A percentile compares a stretch with the other conserved stretches of the same genome.
phyloP scores from a whole-genome alignment of 495 filamentous ascomycete species.

The Aspergillus asperescens region DNA sequence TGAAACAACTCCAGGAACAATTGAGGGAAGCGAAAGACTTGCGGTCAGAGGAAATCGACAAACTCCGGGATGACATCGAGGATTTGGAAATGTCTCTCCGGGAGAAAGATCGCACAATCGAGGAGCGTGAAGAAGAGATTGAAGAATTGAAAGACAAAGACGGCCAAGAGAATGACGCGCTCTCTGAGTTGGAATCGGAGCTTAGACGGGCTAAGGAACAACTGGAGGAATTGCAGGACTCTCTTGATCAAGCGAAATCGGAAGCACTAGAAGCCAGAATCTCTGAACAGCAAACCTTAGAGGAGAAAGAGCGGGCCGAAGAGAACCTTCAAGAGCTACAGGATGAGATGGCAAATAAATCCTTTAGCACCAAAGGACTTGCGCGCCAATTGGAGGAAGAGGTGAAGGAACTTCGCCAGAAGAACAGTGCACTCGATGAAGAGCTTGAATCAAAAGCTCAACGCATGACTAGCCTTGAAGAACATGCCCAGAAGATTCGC shows the following conservation, averaged over 20 bases:
- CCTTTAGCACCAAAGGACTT: slow-evolving; percentile 68
- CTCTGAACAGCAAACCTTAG: slow-evolving; percentile 57
- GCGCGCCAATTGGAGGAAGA: slow-evolving; percentile 69
- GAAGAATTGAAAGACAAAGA: slow-evolving; percentile 54
- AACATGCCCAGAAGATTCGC: slow-evolving; percentile 39
- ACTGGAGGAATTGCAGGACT: slow-evolving; percentile 57
- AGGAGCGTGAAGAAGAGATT: slow-evolving; percentile 62
- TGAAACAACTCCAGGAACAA: slow-evolving; percentile 43
- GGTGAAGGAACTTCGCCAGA: slow-evolving; percentile 53
- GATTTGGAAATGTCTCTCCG: slow-evolving; percentile 61
- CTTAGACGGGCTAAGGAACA: slow-evolving; percentile 52
- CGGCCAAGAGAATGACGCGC: slow-evolving; percentile 46
- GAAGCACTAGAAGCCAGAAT: slow-evolving; percentile 55
- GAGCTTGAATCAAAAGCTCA: slow-evolving; percentile 47
- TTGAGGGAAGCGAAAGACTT: slow-evolving; percentile 41
- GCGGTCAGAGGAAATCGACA: slow-evolving; percentile 52
- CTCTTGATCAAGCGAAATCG: slow-evolving; percentile 45
- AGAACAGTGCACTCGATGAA: slow-evolving; percentile 47
- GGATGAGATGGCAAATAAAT: slow-evolving; percentile 75
- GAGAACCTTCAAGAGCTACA: slow-evolving; percentile 56
- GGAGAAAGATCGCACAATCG: slow-evolving; percentile 59
- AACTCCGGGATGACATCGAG: slow-evolving; percentile 61
- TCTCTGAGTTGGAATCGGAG: slow-evolving; percentile 48
- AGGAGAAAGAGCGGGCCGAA: slow-evolving; percentile 50
- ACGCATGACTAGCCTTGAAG: slow-evolving; percentile 34